A percentile compares a stretch with the other conserved stretches of the same genome.
Conservation (phyloP, 495 filamentous ascomycete genomes). For the Bacidia rubella region DNA sequence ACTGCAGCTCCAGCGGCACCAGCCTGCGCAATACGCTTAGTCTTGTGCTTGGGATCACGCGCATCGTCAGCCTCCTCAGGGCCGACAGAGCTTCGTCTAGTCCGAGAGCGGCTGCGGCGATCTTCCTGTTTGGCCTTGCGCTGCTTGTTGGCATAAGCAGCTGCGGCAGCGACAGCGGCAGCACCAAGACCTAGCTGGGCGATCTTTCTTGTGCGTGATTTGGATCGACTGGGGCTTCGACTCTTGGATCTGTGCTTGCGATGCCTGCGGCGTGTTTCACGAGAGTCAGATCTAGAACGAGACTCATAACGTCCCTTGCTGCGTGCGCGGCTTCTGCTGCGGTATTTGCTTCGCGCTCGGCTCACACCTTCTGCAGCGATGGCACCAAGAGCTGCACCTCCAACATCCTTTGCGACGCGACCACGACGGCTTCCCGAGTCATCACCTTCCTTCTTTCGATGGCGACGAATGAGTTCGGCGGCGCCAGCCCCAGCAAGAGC, state of each 20-base stretch:
- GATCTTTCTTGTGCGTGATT: slow-evolving; percentile 43
- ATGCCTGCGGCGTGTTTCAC: slow-evolving; percentile 25
- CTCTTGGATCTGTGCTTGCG: slow-evolving; percentile 29
- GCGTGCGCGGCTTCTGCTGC: slow-evolving; percentile 44
- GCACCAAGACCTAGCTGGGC: slow-evolving; percentile 67
- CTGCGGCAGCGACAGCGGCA: slow-evolving; percentile 67
- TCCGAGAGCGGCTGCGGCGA: slow-evolving; percentile 55
- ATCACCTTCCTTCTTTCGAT: slow-evolving; percentile 45
- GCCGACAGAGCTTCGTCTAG: slow-evolving; percentile 40
- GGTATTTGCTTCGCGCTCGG: slow-evolving; percentile 59
- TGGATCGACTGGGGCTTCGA: slow-evolving; percentile 43
- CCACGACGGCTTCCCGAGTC: slow-evolving; percentile 44
- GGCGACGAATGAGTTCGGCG: slow-evolving; percentile 59
- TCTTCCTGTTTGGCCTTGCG: slow-evolving; percentile 52
- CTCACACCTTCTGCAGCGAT: slow-evolving; percentile 65
- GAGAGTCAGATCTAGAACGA: slow-evolving; percentile 23
- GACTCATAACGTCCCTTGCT: slow-evolving; percentile 34
- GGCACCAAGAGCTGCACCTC: slow-evolving; percentile 70
- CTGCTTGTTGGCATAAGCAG: slow-evolving; percentile 57
- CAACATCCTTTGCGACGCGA: slow-evolving; percentile 59
- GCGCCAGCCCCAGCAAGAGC: slow-evolving; percentile 67
- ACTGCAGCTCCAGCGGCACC: slow-evolving; percentile 66
- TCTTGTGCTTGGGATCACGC: slow-evolving; percentile 46
- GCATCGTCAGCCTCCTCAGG: slow-evolving; percentile 31
- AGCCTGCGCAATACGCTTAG: slow-evolving; percentile 59